Evolutionary conservation across 352 stramenopile genomes (phyloP).

Genomic region (Saprolegnia parasitica): DNA sequence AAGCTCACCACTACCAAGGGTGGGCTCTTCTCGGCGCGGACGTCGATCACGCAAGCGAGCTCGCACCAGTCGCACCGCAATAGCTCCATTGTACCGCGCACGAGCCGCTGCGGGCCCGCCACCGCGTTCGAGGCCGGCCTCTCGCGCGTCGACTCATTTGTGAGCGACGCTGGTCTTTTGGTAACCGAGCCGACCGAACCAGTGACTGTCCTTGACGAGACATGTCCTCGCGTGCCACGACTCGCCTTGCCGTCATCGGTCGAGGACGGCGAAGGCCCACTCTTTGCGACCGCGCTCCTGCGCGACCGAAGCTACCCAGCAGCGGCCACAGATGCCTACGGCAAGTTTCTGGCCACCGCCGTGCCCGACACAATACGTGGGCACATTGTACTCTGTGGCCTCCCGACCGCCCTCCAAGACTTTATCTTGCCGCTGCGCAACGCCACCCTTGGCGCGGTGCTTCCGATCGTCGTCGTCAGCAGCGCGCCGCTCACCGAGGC

Average conservation of each 20-base stretch:
- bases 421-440: conserved; percentile 53
- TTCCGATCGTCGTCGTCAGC: conserved; percentile 23
- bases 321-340: background rate
- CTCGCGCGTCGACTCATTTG: no score
- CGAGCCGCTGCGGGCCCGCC: no score
- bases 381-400: conserved; percentile 63
- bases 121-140: no score
- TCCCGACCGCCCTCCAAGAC: conserved; percentile 49
- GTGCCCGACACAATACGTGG: conserved; percentile 35
- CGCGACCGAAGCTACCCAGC: no score
- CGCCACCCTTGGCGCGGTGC: conserved; percentile 34
- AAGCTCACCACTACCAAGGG: background rate
- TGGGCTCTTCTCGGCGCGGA: background rate
- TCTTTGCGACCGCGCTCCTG: background rate
- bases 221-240: no score
- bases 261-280: background rate
- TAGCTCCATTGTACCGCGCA: no score
- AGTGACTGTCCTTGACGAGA: no score
- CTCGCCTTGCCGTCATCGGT: no score
- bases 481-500: conserved; percentile 14
- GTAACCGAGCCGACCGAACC: no score
- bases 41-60: background rate
- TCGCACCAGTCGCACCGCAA: background rate
- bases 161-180: no score
- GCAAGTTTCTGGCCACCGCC: background rate